Evolutionary conservation across 192 early-diverging fungal genomes (phyloP), one percentile per base, ranked within the genome.

Genomic region (Dissophora globulifera): DNA sequence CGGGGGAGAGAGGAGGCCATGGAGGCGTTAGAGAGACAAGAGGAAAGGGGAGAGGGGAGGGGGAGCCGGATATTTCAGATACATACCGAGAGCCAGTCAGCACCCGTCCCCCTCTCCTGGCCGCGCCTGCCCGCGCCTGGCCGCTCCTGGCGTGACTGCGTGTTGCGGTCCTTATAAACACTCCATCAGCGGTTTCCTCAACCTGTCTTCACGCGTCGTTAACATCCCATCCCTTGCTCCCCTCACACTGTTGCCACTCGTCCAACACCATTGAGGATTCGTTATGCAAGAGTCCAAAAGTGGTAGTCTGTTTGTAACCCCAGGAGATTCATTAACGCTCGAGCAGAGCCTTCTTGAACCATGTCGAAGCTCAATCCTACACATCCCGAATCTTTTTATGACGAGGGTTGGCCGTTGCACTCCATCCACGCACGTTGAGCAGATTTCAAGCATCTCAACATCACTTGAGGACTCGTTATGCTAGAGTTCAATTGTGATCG

Each of bases 321-420:
- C 20, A n/a, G 57, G 46, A 41, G 48, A 35, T 45, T 50, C 25
- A 42, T 29, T 51, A 51, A 58, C 65, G 49, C 55, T 58, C 49
- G 35, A 58, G 65, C 65, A 67, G 65, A 58, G 55, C 65, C 55
- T 67, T 67, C 55, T 67, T 67, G 65, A 58, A 58, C 65, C 65
- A 67, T 67, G 65, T 49, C 52, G 56, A 51, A 58, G 40, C 65
- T 67, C 48, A 67, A 50, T 58, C 55, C 65, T 45, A 49, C 55
- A n/a, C 48, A 47, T 48, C 54, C 48, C 6, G 56, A 52, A 68
- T 43, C 33, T 33, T 25, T 26, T 52, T 53, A 32, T 67, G 46
- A 50, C 8, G 54, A 67, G 41, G 64, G 53, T 16, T 68, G 66
- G 66, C 26, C 20, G 55, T 58, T 68, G 49, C 25, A 40, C 26